Evolutionary conservation across 2,329 filamentous ascomycete species (phyloP).

Genomic region (Camillea tinctor): DNA sequence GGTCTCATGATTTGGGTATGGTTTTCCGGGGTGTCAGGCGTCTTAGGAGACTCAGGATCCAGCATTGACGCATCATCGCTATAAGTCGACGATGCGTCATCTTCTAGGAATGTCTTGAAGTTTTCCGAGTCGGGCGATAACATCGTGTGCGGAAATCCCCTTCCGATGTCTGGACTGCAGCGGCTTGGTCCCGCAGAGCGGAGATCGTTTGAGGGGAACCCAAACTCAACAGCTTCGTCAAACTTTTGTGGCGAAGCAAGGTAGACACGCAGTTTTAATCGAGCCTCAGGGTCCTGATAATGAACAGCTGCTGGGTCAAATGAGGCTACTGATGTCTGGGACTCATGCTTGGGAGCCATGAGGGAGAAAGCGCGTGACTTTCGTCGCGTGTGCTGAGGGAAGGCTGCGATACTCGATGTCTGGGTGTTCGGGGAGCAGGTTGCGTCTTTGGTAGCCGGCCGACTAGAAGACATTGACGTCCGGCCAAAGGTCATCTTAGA

Average conservation of each 20-base stretch:
- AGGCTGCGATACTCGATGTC: slow-evolving; percentile 26
- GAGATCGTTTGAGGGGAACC: slow-evolving; percentile 69
- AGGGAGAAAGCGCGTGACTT: slow-evolving; percentile 57
- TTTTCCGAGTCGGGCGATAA: slow-evolving; percentile 44
- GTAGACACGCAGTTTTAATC: slow-evolving; percentile 81
- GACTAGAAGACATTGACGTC: slow-evolving; percentile 49
- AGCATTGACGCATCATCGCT: slow-evolving; percentile 55
- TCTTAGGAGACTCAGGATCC: slow-evolving; percentile 60
- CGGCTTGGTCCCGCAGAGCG: slow-evolving; percentile 34
- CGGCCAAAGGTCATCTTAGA: slow-evolving; percentile 63
- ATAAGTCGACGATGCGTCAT: slow-evolving; percentile 56
- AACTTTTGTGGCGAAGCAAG: slow-evolving; percentile 91
- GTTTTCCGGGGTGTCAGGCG: slow-evolving; percentile 50
- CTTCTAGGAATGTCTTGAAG: slow-evolving; percentile 40
- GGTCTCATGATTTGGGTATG: slow-evolving; percentile 26
- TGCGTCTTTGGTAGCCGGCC: slow-evolving; percentile 45
- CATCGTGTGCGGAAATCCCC: slow-evolving; percentile 21
- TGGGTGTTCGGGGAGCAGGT: slow-evolving; percentile 30
- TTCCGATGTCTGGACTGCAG: slow-evolving; percentile 25
- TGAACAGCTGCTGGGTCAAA: slow-evolving; percentile 75
- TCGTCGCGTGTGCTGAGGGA: slow-evolving; percentile 41
- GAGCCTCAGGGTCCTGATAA: slow-evolving; percentile 87
- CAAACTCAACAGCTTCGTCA: slow-evolving; percentile 91
- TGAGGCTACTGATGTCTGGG: slow-evolving; percentile 45
- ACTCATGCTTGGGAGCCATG: slow-evolving; percentile 48